Conservation (phyloP, 116 monocot genomes). For the Dioscorea cayenensis region DNA sequence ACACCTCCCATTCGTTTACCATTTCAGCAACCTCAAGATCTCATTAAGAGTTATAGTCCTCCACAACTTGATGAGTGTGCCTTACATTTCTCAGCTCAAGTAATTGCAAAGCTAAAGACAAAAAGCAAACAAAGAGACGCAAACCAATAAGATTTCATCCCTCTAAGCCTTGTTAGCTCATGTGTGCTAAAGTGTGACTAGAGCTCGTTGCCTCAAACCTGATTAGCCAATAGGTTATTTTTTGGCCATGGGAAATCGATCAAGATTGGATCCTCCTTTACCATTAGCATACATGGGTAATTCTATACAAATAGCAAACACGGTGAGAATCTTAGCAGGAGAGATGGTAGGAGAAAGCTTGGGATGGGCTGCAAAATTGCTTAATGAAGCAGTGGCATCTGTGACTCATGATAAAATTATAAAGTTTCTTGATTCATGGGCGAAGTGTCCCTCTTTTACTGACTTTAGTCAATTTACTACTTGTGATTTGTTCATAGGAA, state of each 20-base stretch:
- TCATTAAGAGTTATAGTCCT: background rate
- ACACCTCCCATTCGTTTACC: background rate
- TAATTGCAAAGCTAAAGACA: background rate
- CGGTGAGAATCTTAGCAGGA: no score
- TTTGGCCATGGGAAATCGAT: background rate
- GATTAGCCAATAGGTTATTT: background rate
- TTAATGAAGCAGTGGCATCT: no score
- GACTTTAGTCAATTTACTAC: no score
- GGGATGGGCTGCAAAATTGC: no score
- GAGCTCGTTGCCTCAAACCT: background rate
- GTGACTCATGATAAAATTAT: no score
- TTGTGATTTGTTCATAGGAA: no score
- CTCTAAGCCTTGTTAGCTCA: background rate
- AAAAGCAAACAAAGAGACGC: no score
- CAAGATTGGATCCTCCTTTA: slow-evolving; percentile 6
- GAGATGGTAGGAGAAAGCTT: no score
- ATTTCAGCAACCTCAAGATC: background rate
- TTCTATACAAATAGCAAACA: background rate
- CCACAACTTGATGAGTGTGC: background rate
- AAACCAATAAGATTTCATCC: no score
- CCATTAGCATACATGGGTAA: slow-evolving; percentile 4
- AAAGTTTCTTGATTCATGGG: no score
- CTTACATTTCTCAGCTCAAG: background rate
- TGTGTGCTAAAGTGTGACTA: background rate
- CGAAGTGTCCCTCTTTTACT: no score